Conservation (phyloP, 352 stramenopile genomes). For the Globisporangium splendens region DNA sequence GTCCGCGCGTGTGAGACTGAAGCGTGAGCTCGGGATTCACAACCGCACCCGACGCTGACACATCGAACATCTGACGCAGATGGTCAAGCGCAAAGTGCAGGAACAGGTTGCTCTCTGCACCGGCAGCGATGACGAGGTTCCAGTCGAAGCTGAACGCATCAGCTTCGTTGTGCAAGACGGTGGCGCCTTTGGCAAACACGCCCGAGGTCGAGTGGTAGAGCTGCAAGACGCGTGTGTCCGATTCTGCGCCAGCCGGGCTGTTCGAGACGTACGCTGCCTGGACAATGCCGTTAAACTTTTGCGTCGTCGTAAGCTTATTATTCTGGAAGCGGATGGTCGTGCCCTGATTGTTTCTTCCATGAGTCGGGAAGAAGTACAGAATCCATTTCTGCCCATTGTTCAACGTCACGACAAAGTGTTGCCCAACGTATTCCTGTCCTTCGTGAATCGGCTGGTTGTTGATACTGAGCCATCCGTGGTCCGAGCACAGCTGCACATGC, state of each 20-base stretch:
- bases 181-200: constrained; percentile 37
- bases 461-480: constrained; percentile 56
- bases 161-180: constrained; percentile 15
- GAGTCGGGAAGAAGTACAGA: constrained; percentile 52
- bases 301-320: constrained; percentile 48
- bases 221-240: constrained; percentile 39
- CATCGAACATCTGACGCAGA: constrained; percentile 51
- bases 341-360: neutral
- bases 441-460: constrained; percentile 41
- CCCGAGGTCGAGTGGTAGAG: constrained; percentile 59
- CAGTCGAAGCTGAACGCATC: constrained; percentile 66
- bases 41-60: constrained; percentile 23
- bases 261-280: constrained; percentile 63
- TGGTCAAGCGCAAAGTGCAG: constrained; percentile 73
- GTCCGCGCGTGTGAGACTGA: constrained; percentile 71
- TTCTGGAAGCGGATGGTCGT: constrained; percentile 27
- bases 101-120: constrained; percentile 17
- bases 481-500: constrained; percentile 56
- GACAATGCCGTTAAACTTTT: constrained; percentile 59
- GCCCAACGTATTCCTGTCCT: constrained; percentile 30
- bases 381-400: constrained; percentile 80
- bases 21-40: constrained; percentile 48
- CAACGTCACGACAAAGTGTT: constrained; percentile 53
- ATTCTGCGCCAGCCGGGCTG: constrained; percentile 16
- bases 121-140: constrained; percentile 22